Evolutionary conservation across 768 basidiomycete species (phyloP).

Genomic region (Asterophora lycoperdoides): DNA sequence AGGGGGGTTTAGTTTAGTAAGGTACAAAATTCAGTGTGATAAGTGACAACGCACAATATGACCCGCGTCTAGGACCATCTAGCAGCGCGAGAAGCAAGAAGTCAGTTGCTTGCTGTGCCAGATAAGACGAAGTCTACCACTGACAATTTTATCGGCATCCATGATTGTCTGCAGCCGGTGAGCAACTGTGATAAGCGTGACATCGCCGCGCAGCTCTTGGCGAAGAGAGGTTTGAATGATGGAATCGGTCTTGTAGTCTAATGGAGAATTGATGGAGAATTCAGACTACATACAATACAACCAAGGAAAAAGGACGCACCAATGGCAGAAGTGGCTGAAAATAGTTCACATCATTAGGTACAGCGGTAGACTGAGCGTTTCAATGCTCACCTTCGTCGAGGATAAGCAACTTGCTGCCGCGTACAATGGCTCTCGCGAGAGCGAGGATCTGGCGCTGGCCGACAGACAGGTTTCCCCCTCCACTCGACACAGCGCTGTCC

Average conservation of each 20-base stretch:
- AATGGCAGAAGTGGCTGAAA: conserved; percentile 42
- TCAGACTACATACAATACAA: background rate
- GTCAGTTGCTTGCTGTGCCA: background rate
- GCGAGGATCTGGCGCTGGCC: conserved; percentile 73
- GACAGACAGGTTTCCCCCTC: conserved; percentile 70
- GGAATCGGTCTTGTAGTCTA: conserved; percentile 61
- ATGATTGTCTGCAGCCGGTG: conserved; percentile 69
- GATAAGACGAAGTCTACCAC: conserved; percentile 17
- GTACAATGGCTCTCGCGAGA: conserved; percentile 57
- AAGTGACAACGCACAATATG: conserved; percentile 33
- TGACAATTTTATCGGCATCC: conserved; percentile 55
- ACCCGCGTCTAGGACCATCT: conserved; percentile 57
- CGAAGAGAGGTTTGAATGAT: conserved; percentile 70
- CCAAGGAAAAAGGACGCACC: conserved; percentile 27
- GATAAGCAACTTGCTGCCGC: conserved; percentile 56
- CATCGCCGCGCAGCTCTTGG: conserved; percentile 53
- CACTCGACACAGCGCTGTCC: conserved; percentile 42
- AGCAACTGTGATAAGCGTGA: conserved; percentile 64
- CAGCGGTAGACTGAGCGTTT: conserved; percentile 29
- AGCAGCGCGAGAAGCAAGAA: too few species aligned
- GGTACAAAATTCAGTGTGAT: background rate
- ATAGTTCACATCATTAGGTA: conserved; percentile 17
- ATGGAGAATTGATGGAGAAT: too few species aligned
- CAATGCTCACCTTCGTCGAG: conserved; percentile 51
- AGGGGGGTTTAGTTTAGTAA: background rate